phyloP scores from a whole-genome alignment of 202 grass and related monocot species.

The Panicum virgatum region DNA sequence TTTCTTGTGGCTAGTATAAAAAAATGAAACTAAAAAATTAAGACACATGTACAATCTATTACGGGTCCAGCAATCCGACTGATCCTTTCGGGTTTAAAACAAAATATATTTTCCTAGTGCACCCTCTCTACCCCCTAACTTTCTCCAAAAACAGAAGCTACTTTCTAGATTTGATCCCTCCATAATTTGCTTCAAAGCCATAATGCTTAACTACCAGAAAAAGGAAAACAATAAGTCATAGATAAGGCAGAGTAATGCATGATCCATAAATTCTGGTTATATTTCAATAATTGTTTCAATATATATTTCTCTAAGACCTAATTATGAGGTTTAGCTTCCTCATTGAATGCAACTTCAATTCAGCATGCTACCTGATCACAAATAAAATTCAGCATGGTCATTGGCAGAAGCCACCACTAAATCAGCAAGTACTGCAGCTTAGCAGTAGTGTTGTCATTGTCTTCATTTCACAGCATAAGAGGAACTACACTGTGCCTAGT shows the following conservation, averaged over 20 bases:
- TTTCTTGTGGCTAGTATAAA: conserved; percentile 79
- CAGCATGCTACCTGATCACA: conserved; percentile 21
- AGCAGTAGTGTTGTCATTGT: background rate
- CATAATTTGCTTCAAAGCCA: too few species aligned
- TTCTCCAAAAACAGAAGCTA: background rate
- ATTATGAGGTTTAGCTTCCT: background rate
- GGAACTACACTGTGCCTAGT: background rate
- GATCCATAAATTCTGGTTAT: background rate
- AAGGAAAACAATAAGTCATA: background rate
- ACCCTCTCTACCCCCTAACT: background rate
- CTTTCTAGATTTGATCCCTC: background rate
- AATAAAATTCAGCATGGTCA: background rate
- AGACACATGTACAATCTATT: too few species aligned
- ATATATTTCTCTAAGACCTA: background rate
- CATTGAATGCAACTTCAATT: background rate
- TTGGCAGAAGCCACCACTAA: background rate
- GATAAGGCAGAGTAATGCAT: background rate
- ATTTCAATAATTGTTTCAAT: background rate
- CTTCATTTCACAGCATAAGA: background rate
- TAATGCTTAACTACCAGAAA: too few species aligned
- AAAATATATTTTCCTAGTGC: background rate
- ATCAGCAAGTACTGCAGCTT: background rate
- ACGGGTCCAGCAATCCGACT: conserved; percentile 17
- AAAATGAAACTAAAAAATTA: too few species aligned
- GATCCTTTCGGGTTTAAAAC: conserved; percentile 3